Base-by-base conservation (phyloP, 306 rosid genomes). In the Rosa chinensis region DNA sequence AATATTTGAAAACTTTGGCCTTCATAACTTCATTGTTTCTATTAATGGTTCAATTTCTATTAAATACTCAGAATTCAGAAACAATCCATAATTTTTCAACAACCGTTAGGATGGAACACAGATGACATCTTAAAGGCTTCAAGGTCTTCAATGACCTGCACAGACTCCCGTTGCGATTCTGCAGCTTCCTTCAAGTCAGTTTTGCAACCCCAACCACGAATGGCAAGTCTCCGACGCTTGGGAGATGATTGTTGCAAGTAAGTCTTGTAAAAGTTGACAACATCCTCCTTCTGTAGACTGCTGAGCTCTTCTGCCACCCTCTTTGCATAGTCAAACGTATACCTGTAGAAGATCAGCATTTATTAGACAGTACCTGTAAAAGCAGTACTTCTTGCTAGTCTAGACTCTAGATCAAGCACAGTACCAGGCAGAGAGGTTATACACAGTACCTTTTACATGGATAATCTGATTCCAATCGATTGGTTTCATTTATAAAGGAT, bases 191-290 rank as follows among this genome's bases (percentile, higher is more conserved):
- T 87, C 77, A 78, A 6, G 77, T 92, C 53, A n/a, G 97, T 83
- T 83, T 87, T 86, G 89, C 97, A 89, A 82, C 98, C 97, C 98
- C 98, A 94, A 73, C 92, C 85, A 52, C 95, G 90, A 74, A 88
- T 77, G 0, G 88, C 84, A 4, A 94, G 92, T 59, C 92, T 83
- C 55, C 97, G 82, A 78, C 97, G 88, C 64, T 85, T 87, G 1
- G 93, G 89, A 67, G 97, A 92, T 5, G 97, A 64, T 7, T 56
- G 84, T 55, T 85, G 90, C 44, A 94, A 49, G 75, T 91, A 94
- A 5, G 74, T 85, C 67, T 74, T 86, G 86, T 89, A 92, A 91
- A 92, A 94, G 80, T 91, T 82, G 77, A 92, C 56, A 55, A 94
- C 83, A 44, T 94, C 97, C 25, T 79, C 78, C 87, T 91, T 92